These are phyloP conservation scores for Paracamarosporium sp. DNA, from an alignment of 2,329 filamentous ascomycete species.

Conservation along the genomic window DNA sequence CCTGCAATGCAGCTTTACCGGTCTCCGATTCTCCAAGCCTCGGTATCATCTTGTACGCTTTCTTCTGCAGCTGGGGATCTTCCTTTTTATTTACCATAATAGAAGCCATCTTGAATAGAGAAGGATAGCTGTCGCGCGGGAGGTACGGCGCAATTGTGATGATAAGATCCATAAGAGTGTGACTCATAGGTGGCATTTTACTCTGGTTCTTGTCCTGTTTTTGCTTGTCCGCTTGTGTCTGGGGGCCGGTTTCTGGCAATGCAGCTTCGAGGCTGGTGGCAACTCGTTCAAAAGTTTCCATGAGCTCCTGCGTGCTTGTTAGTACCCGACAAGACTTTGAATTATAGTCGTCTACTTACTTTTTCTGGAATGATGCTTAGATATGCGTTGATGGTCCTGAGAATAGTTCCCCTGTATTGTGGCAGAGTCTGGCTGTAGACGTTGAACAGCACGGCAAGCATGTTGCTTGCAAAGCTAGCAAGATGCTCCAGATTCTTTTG, in stretches of 20 bases:
- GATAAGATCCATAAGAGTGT: constrained; percentile 95
- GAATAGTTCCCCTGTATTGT: constrained; percentile 86
- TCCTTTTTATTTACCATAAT: constrained; percentile 80
- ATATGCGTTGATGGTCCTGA: constrained; percentile 94
- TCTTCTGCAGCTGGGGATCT: constrained; percentile 96
- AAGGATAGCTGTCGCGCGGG: constrained; percentile 81
- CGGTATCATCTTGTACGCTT: constrained; percentile 97
- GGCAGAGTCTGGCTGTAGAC: constrained; percentile 97
- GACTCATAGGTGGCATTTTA: constrained; percentile 87
- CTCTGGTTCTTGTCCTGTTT: constrained; percentile 68
- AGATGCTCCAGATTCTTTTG: constrained; percentile 83
- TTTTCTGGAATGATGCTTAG: constrained; percentile 81
- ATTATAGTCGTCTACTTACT: constrained; percentile 35
- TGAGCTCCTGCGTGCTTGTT: constrained; percentile 66
- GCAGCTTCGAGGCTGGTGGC: constrained; percentile 81
- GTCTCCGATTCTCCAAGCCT: constrained; percentile 81
- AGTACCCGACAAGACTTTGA: constrained; percentile 16
- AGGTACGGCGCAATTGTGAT: constrained; percentile 96
- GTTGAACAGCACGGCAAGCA: constrained; percentile 97
- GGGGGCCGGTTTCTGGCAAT: constrained; percentile 64
- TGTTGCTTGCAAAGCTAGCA: constrained; percentile 79
- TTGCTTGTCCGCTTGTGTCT: constrained; percentile 69
- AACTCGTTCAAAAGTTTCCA: constrained; percentile 87
- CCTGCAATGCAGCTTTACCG: constrained; percentile 76
- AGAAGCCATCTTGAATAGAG: constrained; percentile 85